A percentile compares a stretch with the other conserved stretches of the same genome.
Evolutionary conservation across 106 monocot species (phyloP).

Genomic region (Acorus calamus): DNA sequence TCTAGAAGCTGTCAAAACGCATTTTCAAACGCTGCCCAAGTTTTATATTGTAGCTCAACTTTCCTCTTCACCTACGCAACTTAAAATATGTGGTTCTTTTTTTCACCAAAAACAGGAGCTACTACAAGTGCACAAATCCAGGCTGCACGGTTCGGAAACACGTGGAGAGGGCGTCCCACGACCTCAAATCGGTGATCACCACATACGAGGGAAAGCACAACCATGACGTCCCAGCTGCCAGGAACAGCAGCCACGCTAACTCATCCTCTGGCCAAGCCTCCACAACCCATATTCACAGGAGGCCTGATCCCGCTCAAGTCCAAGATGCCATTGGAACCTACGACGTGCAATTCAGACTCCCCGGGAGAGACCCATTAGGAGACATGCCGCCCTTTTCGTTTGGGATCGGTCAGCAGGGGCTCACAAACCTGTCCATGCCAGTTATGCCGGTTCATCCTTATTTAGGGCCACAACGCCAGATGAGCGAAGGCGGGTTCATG

Average conservation of each 20-base stretch:
- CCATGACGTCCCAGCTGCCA: constrained; percentile 26
- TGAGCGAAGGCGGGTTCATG: constrained; percentile 20
- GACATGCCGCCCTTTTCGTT: constrained; percentile 22
- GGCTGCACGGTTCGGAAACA: constrained; percentile 47
- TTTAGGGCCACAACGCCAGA: constrained; percentile 8
- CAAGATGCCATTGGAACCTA: constrained; percentile 25
- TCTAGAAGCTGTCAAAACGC: too few species aligned
- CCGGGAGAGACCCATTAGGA: not conserved
- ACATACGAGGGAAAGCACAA: constrained; percentile 45
- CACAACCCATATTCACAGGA: constrained; percentile 9
- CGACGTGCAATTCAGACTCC: constrained; percentile 8
- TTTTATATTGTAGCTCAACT: too few species aligned
- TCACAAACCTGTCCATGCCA: constrained; percentile 22
- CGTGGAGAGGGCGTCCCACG: constrained; percentile 42
- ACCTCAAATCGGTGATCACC: constrained; percentile 36
- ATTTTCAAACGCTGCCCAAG: too few species aligned
- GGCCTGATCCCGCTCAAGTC: constrained; percentile 16
- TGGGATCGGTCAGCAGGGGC: constrained; percentile 27
- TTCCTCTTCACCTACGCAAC: not conserved
- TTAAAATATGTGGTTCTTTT: not conserved
- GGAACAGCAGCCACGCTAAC: constrained; percentile 6
- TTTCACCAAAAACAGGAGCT: constrained; percentile 21
- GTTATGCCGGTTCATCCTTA: constrained; percentile 19
- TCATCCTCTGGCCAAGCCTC: constrained; percentile 10
- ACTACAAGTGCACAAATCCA: constrained; percentile 51